A percentile compares a stretch with the other conserved stretches of the same genome.
phyloP scores from a whole-genome alignment of 768 basidiomycete species.

The Pleurotus citrinopileatus region DNA sequence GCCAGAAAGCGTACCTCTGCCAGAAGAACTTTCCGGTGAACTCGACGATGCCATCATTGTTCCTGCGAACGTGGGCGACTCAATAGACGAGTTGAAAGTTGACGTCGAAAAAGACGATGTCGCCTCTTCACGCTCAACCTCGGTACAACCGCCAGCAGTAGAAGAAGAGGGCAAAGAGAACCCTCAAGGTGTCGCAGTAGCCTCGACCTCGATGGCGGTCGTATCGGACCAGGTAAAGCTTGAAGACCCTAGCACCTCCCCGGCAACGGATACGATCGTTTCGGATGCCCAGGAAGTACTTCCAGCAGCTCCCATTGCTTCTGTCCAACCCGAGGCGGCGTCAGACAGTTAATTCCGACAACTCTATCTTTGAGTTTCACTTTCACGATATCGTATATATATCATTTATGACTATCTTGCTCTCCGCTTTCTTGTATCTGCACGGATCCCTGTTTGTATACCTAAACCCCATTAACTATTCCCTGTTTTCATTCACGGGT shows the following conservation, averaged over 20 bases:
- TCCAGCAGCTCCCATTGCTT: background rate
- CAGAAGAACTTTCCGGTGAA: conserved; percentile 10
- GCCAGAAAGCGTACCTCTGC: conserved; percentile 19
- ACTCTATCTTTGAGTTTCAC: background rate
- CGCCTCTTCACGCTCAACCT: conserved; percentile 4
- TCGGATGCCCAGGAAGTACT: background rate
- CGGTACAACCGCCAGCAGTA: background rate
- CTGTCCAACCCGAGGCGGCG: background rate
- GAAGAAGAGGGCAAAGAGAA: no score
- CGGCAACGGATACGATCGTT: no score
- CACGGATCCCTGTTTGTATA: conserved; percentile 9
- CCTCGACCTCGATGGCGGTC: background rate
- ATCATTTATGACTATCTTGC: background rate
- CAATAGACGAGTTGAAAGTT: background rate
- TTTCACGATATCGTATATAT: background rate
- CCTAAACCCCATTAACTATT: background rate
- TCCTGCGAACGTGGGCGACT: background rate
- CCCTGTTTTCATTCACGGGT: background rate
- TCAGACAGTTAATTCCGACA: background rate
- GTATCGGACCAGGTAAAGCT: background rate
- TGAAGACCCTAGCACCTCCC: background rate
- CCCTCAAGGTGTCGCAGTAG: no score
- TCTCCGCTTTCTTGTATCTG: conserved; percentile 9
- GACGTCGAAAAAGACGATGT: conserved; percentile 5
- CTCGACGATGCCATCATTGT: conserved; percentile 2